phyloP scores from a whole-genome alignment of 768 basidiomycete genomes.

The Trametes coccinea region DNA sequence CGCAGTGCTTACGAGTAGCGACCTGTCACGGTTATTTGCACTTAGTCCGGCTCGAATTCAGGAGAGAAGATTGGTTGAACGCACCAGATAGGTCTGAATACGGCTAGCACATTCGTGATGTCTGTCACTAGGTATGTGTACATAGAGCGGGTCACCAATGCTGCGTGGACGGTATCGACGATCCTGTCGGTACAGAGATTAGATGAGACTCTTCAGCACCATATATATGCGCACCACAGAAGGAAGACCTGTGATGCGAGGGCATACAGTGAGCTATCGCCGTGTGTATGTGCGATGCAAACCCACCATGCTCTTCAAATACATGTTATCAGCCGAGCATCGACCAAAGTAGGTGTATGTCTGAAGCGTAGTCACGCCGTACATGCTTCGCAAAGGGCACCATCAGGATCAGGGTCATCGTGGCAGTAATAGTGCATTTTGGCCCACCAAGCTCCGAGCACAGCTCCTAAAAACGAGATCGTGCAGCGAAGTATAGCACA shows the following conservation, averaged over 20 bases:
- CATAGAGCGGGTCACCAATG: background rate
- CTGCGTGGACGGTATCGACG: background rate
- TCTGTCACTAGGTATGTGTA: slow-evolving; percentile 1
- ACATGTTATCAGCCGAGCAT: background rate
- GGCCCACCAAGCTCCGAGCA: background rate
- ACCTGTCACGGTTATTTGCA: background rate
- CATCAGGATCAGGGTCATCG: too few species aligned
- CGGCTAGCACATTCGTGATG: background rate
- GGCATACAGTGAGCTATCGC: background rate
- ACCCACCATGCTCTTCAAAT: background rate
- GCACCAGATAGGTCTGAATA: background rate
- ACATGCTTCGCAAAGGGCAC: background rate
- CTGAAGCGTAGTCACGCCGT: slow-evolving; percentile 2
- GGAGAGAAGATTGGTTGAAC: too few species aligned
- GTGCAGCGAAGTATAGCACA: background rate
- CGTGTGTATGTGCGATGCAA: background rate
- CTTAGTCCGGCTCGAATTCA: background rate
- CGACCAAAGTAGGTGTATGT: slow-evolving; percentile 1
- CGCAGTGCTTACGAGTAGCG: background rate
- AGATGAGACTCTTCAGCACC: too few species aligned
- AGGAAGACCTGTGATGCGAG: background rate
- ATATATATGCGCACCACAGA: background rate
- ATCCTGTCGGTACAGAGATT: background rate
- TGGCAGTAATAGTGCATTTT: too few species aligned
- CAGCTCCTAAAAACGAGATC: background rate